These are phyloP conservation scores for Russula sp. DNA, from an alignment of 768 basidiomycete species.

Conservation along the genomic window DNA sequence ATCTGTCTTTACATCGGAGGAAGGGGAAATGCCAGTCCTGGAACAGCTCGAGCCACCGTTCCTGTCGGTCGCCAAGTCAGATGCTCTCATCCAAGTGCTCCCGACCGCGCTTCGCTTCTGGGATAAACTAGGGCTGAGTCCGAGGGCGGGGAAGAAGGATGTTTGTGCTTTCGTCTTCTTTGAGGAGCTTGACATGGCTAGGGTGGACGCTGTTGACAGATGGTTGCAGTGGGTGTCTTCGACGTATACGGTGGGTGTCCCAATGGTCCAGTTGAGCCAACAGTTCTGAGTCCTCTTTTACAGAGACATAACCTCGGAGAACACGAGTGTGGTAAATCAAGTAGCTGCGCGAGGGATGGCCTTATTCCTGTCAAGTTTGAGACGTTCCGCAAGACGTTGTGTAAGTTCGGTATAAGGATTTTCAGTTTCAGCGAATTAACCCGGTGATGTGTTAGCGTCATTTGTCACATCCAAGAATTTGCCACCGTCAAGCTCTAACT, in stretches of 20 bases:
- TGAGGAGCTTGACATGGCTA: conserved; percentile 52
- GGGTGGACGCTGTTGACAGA: conserved; percentile 40
- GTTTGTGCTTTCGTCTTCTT: conserved; percentile 62
- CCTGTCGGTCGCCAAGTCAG: conserved; percentile 61
- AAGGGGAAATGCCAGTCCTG: conserved; percentile 19
- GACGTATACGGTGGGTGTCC: conserved; percentile 51
- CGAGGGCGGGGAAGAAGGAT: conserved; percentile 66
- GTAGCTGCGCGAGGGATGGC: conserved; percentile 45
- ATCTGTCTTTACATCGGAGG: conserved; percentile 34
- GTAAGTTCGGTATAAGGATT: conserved; percentile 32
- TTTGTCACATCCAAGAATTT: conserved; percentile 40
- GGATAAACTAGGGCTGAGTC: conserved; percentile 76
- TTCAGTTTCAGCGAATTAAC: conserved; percentile 2
- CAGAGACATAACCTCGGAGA: conserved; percentile 60
- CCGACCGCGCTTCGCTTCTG: conserved; percentile 75
- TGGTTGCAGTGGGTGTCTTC: conserved; percentile 55
- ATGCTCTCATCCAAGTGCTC: conserved; percentile 59
- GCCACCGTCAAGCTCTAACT: conserved; percentile 33
- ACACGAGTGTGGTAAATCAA: conserved; percentile 47
- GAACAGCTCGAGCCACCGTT: conserved; percentile 46
- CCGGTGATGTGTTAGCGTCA: conserved; percentile 35
- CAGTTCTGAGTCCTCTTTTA: conserved; percentile 12
- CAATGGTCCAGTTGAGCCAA: not conserved
- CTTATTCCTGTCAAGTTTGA: conserved; percentile 61
- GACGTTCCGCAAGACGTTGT: conserved; percentile 60